Base-by-base conservation (phyloP, 1,284 basidiomycete genomes). In the Cerioporus squamosus region DNA sequence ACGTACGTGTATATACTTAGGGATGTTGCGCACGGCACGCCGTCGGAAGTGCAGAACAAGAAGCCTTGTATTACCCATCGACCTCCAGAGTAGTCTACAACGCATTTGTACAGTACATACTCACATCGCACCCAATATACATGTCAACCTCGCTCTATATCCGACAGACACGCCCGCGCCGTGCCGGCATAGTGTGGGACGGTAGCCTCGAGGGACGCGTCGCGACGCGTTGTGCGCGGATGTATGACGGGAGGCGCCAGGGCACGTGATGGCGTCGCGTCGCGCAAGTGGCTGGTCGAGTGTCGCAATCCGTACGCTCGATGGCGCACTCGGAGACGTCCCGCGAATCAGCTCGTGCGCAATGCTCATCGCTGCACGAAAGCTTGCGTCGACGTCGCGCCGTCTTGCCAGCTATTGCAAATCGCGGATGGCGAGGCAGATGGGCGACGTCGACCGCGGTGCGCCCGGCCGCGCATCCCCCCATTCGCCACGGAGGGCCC, bases 231-330 rank as follows among this genome's bases (percentile, higher is more conserved):
- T 43, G 36, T 42, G 20, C n/a, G 1, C 20, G 40, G 8, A 42
- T 22, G 20, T n/a, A n/a, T 18, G 38, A 42, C 40, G 14, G 24
- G 24, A 33, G 22, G 26, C 42, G 47, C 49, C 42, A 17, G 23
- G 18, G 22, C 63, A 61, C 63, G 63, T 64, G 63, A 59, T 24
- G 60, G 63, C 57, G 63, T 56, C 40, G 53, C 55, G 57, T 59
- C 38, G 39, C 60, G 57, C 60, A 57, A 64, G 17, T 44, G 26
- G 46, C 18, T 17, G 51, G 53, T 55, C 57, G 60, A 57, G 60
- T 64, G 63, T 64, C 63, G 63, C 63, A 49, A 64, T 64, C 50
- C 31, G 20, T 50, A 20, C 49, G 26, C 31, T 12, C 24, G 57
- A 64, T 64, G 60, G 63, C 63, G 63, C 55, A 53, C 44, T 46